Evolutionary conservation across 768 basidiomycete genomes (phyloP).

Genomic region (Macrolepiota dolichaula): DNA sequence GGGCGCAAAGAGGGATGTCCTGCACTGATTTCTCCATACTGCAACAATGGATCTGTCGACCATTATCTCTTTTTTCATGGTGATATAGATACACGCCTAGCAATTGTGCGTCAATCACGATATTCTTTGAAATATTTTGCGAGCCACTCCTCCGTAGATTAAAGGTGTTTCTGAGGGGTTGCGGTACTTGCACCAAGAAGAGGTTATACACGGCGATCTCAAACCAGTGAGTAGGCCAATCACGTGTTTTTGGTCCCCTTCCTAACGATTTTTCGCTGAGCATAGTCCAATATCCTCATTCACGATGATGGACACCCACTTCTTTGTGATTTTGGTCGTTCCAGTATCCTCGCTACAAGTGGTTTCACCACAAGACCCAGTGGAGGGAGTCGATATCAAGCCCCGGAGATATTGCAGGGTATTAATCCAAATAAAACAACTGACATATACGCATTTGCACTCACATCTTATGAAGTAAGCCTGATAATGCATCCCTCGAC

Average conservation of each 20-base stretch:
- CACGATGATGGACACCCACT: conserved; percentile 10
- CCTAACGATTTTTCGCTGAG: not conserved
- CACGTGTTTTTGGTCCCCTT: not conserved
- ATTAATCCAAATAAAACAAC: not conserved
- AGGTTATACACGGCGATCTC: not conserved
- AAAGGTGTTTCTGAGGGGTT: not conserved
- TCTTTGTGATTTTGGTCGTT: conserved; percentile 18
- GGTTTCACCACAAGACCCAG: conserved; percentile 18
- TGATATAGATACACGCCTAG: not conserved
- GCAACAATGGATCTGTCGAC: not conserved
- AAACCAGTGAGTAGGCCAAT: not conserved
- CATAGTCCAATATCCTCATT: not conserved
- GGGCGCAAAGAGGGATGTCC: conserved; percentile 2
- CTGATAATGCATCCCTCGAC: not conserved
- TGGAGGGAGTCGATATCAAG: conserved; percentile 13
- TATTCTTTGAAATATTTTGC: not conserved
- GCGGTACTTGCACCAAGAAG: not conserved
- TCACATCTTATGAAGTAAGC: not conserved
- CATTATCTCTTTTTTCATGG: not conserved
- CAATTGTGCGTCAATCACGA: conserved; percentile 5
- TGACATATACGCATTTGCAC: not conserved
- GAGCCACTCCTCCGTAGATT: not conserved
- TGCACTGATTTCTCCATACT: conserved; percentile 1
- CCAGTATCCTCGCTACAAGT: conserved; percentile 10
- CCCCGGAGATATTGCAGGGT: conserved; percentile 14